Evolutionary conservation across 1,139 yeast genomes (phyloP), one percentile per base, ranked within the genome.

Genomic region (Debaryomycetaceae sp.): DNA sequence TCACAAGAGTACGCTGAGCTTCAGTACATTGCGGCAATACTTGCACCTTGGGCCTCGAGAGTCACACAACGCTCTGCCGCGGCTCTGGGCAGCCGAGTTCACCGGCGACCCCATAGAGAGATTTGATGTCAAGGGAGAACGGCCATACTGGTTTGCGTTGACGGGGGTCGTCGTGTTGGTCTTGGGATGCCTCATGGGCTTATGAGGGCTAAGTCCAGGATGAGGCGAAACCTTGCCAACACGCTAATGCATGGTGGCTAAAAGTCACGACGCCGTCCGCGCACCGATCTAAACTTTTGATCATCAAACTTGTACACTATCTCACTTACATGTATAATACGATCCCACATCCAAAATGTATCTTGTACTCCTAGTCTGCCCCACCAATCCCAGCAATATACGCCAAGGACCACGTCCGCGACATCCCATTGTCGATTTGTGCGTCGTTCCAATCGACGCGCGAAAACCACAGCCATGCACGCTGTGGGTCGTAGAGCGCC

Each of bases 371-470:
- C 17, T 24, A 10, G 18, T 24, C 5, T 9, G 29, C 22, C 3
- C 61, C 62, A 1, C 61, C 63, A 27, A 63, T 48, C 4, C 67
- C 71, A 2, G 71, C 68, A 28, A 61, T 55, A 38, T 51, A 65
- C 0, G 71, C 62, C 34, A 66, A 53, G 0, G 67, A 56, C 72
- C 72, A 66, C 3, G 72, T 64, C 28, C 67, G 43, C 0, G 70
- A 62, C 71, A 64, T 64, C 6, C 71, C 71, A 37, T 61, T 61
- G 35, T 65, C 71, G 16, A 65, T 62, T 21, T 51, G 47, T 5
- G 55, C 45, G 16, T 56, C 61, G 22, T 61, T 52, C 68, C 68
- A 64, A 32, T 58, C 61, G n/a, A 44, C 35, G 36, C 65, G 46
- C 1, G 68, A 29, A 43, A 65, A 66, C 65, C 68, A 61, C 20